Base-by-base conservation (phyloP, 768 basidiomycete genomes). In the Tulasnella sp. region DNA sequence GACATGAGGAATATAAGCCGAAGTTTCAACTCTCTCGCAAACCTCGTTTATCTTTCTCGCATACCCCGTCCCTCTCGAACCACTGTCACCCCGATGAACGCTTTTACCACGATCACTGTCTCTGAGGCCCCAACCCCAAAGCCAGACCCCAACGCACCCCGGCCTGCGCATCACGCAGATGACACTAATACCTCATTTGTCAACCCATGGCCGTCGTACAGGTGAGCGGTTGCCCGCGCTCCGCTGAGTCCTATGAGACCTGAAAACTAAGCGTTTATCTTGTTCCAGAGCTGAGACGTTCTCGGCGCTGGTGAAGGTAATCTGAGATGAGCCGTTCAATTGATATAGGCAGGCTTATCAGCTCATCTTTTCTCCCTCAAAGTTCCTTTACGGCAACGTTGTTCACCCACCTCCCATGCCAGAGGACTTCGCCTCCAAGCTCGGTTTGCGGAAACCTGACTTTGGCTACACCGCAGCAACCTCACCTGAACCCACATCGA, bases 361-460 rank as follows among this genome's bases (percentile, higher is more conserved):
- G 72, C 3, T 2, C 1, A 0, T 24, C n/a, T 24, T 38, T 14
- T 74, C 31, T 19, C 10, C 52, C 2, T 18, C 24, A 27, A 56
- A 21, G 6, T 40, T 58, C 8, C 0, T 77, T 2, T 52, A 46
- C 10, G 24, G 9, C n/a, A 4, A 27, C 76, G 24, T 78, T 1
- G 21, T 21, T 14, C 19, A 36, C 34, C 2, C 31, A 1, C 77
- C 77, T 14, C 19, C 77, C 5, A 19, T 79, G 0, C 71, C 79
- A 0, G 71, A 71, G 2, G 81, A 81, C 14, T 73, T 83, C 71
- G n/a, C 74, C 1, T 36, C 34, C 1, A 48, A 68, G 27, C 46
- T 83, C 14, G 80, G 79, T 7, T 71, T 79, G 34, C 80, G 78
- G 18, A 76, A 52, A 71, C 82, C 82, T 19, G 74, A 56, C 6